Base-by-base conservation (phyloP, 2,329 filamentous ascomycete species). In the Plectosphaerella cucumerina region DNA sequence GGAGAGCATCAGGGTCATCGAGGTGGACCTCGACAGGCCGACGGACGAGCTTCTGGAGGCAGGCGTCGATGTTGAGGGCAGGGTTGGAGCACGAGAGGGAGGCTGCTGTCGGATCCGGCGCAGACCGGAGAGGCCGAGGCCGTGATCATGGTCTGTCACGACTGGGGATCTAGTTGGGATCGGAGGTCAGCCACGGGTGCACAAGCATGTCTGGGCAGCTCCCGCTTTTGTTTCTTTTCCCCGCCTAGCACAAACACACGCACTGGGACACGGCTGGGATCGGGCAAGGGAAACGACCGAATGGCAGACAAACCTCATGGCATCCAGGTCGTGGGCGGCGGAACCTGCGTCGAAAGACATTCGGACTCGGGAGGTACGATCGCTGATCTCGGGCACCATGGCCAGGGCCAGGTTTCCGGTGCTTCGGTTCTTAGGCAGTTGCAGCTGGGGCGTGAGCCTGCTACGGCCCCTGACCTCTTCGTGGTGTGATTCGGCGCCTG, bases 81-180 rank as follows among this genome's bases (percentile, higher is more conserved):
- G 70, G 23, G 86, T 86, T 51, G 86, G 77, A 48, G 80, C 76
- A 66, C 86, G 79, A 51, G 82, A 74, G 37, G 83, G 80, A 54
- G 87, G 87, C 62, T 91, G 86, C 70, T 97, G 93, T 67, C 94
- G 89, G 68, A 99, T 99, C 62, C 94, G 88, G 66, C 92, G 87
- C 64, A 99, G 80, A 59, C 94, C 92, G 51, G 90, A 95, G 43
- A 87, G 80, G 50, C 90, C 90, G 56, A 94, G 73, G 60, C 90
- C 90, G 77, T 94, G 89, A 64, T 96, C 91, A 71, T 93, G 90
- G 70, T 93, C 91, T 58, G 84, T 78, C 66, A 95, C 81, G 65
- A 96, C 81, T 63, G 90, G 84, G 63, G 89, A 90, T 75, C 90
- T 95, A 67, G 49, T 44, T 33, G 44, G 21, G 33, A 26, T 52